Conservation (phyloP, 768 basidiomycete genomes). For the Trametes maxima region DNA sequence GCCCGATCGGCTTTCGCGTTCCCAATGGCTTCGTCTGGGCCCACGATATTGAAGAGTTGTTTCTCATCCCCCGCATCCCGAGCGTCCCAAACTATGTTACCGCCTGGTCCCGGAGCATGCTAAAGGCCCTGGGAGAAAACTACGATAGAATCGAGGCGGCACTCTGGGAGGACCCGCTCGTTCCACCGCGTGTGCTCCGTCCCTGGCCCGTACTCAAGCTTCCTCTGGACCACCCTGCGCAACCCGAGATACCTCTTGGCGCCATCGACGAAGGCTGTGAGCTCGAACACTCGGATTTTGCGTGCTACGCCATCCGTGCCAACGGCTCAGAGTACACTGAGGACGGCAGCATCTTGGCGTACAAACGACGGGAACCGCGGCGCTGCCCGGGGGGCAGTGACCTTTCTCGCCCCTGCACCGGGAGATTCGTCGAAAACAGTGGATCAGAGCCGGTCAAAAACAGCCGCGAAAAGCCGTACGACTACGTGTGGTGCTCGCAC, state of each 20-base stretch:
- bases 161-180: slow-evolving; percentile 19
- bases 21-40: slow-evolving; percentile 26
- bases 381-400: neutral
- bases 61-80: slow-evolving; percentile 18
- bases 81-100: slow-evolving; percentile 29
- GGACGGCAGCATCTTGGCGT: neutral
- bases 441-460: neutral
- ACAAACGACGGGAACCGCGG: neutral
- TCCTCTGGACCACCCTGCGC: neutral
- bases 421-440: neutral
- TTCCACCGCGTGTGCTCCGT: slow-evolving; percentile 23
- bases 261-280: slow-evolving; percentile 26
- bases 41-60: slow-evolving; percentile 13
- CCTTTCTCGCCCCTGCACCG: neutral
- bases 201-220: slow-evolving; percentile 32
- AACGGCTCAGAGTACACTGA: neutral
- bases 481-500: slow-evolving; percentile 18
- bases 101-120: slow-evolving; percentile 40
- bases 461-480: neutral
- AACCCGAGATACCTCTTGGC: slow-evolving; percentile 9
- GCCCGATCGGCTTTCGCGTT: slow-evolving; percentile 19
- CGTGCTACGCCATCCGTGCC: neutral
- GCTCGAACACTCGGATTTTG: slow-evolving; percentile 12
- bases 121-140: slow-evolving; percentile 36
- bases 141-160: slow-evolving; percentile 22